phyloP scores from a whole-genome alignment of 2,329 filamentous ascomycete genomes.

The Huntiella abstrusa region DNA sequence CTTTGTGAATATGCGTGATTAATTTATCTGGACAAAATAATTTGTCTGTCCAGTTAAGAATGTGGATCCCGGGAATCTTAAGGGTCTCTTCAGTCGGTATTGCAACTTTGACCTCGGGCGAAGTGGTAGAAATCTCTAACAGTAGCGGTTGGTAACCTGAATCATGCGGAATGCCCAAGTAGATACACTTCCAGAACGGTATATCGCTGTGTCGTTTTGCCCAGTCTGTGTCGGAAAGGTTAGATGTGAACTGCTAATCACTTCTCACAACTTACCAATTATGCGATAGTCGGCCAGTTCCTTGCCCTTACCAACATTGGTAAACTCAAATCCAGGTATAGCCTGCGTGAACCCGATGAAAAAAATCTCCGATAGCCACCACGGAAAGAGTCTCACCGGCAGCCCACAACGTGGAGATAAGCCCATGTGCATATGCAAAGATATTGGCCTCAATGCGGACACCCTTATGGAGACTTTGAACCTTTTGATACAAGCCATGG shows the following conservation, averaged over 20 bases:
- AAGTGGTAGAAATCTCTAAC: constrained; percentile 32
- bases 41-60: constrained; percentile 25
- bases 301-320: constrained; percentile 41
- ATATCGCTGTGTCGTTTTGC: too few species aligned
- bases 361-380: constrained; percentile 25
- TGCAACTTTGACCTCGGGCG: constrained; percentile 26
- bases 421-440: constrained; percentile 32
- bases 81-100: constrained; percentile 19
- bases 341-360: constrained; percentile 39
- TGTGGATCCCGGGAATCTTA: constrained; percentile 25
- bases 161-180: constrained; percentile 44
- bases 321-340: constrained; percentile 41
- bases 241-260: too few species aligned
- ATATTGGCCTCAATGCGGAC: constrained; percentile 38
- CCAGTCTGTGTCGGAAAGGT: too few species aligned
- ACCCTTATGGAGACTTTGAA: constrained; percentile 27
- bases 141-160: constrained; percentile 40
- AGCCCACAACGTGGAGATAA: constrained; percentile 27
- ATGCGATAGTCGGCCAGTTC: constrained; percentile 30
- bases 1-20: constrained; percentile 15
- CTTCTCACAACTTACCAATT: not conserved
- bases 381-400: constrained; percentile 21
- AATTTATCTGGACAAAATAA: constrained; percentile 38
- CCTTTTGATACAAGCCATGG: constrained; percentile 27
- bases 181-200: constrained; percentile 40